These are phyloP conservation scores for Ascochyta fabae DNA, from an alignment of 2,329 filamentous ascomycete genomes.

Conservation along the genomic window DNA sequence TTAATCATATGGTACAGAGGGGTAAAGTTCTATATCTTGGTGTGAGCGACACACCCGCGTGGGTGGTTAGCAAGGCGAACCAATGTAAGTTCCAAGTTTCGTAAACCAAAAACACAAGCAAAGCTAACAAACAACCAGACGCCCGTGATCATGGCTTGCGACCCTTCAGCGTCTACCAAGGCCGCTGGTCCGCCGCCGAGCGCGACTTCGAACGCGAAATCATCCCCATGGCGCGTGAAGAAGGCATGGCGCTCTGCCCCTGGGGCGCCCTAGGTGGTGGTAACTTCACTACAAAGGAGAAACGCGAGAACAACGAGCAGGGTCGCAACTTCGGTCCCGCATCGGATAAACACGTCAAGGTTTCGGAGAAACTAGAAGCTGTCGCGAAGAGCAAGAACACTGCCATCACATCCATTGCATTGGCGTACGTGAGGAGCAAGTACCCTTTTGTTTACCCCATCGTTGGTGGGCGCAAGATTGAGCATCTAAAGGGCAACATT, in stretches of 20 bases:
- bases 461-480: constrained; percentile 73
- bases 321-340: constrained; percentile 48
- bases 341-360: constrained; percentile 58
- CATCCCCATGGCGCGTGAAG: constrained; percentile 67
- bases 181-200: constrained; percentile 65
- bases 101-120: neutral
- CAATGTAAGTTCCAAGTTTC: constrained; percentile 40
- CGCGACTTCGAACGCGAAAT: constrained; percentile 75
- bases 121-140: constrained; percentile 46
- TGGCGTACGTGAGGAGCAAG: constrained; percentile 77
- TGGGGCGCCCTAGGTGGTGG: constrained; percentile 62
- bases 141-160: constrained; percentile 57
- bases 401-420: constrained; percentile 64
- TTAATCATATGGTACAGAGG: constrained; percentile 43
- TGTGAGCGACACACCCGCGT: constrained; percentile 48
- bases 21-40: constrained; percentile 52
- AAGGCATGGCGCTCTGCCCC: constrained; percentile 67
- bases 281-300: constrained; percentile 48
- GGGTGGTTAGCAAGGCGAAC: constrained; percentile 56
- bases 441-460: constrained; percentile 76
- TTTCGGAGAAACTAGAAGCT: constrained; percentile 65
- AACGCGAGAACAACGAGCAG: constrained; percentile 49
- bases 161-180: constrained; percentile 66
- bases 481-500: constrained; percentile 72
- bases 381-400: constrained; percentile 64